Evolutionary conservation across 2,329 filamentous ascomycete species (phyloP).

Genomic region (Aspergillus ochraceus): DNA sequence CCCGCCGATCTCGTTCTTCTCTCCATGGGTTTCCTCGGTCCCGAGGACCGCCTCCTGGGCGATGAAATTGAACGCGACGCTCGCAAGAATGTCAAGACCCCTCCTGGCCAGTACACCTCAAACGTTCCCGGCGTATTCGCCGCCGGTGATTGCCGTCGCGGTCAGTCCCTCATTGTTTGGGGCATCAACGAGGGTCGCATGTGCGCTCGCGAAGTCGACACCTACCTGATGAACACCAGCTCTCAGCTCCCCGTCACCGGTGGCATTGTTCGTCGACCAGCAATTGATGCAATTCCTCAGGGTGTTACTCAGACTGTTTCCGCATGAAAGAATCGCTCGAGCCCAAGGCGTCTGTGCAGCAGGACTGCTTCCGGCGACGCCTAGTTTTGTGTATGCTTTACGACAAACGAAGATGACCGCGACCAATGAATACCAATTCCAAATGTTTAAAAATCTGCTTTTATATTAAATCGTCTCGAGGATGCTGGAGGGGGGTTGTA

Average conservation of each 20-base stretch:
- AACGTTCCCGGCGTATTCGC: constrained; percentile 88
- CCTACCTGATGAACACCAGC: constrained; percentile 74
- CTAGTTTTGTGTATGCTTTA: constrained; percentile 10
- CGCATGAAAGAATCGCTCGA: constrained; percentile 24
- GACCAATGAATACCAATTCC: constrained; percentile 14
- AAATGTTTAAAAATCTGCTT: constrained; percentile 8
- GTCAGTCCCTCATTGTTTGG: constrained; percentile 95
- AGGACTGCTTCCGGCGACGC: constrained; percentile 13
- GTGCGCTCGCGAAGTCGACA: constrained; percentile 86
- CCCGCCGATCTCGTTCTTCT: constrained; percentile 90
- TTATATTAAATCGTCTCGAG: background rate
- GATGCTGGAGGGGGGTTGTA: constrained; percentile 1
- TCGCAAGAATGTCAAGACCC: constrained; percentile 95
- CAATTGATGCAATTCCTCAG: constrained; percentile 44
- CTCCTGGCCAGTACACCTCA: constrained; percentile 82
- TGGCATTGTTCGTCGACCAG: constrained; percentile 84
- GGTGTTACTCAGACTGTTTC: constrained; percentile 27
- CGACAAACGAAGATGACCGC: constrained; percentile 13
- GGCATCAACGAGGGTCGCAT: constrained; percentile 97
- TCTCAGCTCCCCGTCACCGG: constrained; percentile 85
- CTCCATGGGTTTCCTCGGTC: constrained; percentile 96
- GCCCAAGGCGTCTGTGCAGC: background rate
- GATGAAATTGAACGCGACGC: constrained; percentile 88
- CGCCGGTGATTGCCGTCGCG: constrained; percentile 90
- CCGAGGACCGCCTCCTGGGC: constrained; percentile 83